Conservation (phyloP, 2,329 filamentous ascomycete species). For the Fusarium nisikadoi region DNA sequence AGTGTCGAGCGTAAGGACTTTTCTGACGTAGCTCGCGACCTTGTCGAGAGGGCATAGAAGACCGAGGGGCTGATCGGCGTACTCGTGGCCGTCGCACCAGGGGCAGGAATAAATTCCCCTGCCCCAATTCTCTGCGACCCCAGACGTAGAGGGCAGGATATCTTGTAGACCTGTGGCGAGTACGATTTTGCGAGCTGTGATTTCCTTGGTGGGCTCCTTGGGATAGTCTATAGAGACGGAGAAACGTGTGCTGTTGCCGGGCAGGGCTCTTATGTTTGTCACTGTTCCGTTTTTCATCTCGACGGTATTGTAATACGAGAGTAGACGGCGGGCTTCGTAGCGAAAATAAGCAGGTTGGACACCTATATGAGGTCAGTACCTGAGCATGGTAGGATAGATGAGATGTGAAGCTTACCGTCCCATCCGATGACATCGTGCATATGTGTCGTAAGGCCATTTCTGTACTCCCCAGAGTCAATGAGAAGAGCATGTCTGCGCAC, state of each 20-base stretch:
- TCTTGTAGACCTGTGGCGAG: constrained; percentile 68
- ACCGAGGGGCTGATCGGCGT: constrained; percentile 67
- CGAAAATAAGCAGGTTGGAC: constrained; percentile 66
- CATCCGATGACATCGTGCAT: constrained; percentile 71
- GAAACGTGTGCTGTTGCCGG: constrained; percentile 58
- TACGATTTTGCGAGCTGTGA: constrained; percentile 64
- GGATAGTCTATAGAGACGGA: constrained; percentile 48
- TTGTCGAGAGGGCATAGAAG: constrained; percentile 60
- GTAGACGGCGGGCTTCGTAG: constrained; percentile 62
- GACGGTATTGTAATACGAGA: constrained; percentile 62
- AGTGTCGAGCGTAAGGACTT: constrained; percentile 64
- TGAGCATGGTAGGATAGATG: rapidly evolving
- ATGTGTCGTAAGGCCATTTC: constrained; percentile 65
- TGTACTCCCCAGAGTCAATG: constrained; percentile 68
- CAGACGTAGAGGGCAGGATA: constrained; percentile 64
- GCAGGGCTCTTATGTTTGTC: constrained; percentile 51
- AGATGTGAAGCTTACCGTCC: constrained; percentile 57
- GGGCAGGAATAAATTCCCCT: constrained; percentile 72
- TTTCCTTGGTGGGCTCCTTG: constrained; percentile 39
- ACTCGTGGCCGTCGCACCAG: constrained; percentile 72
- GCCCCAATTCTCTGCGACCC: constrained; percentile 65
- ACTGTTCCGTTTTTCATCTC: constrained; percentile 64
- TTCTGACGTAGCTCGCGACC: constrained; percentile 57
- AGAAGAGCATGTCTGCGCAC: constrained; percentile 65
- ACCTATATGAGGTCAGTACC: constrained; percentile 50